These are phyloP conservation scores for Heliophila coronopifolia DNA, from an alignment of 441 rosid genomes.

Conservation along the genomic window DNA sequence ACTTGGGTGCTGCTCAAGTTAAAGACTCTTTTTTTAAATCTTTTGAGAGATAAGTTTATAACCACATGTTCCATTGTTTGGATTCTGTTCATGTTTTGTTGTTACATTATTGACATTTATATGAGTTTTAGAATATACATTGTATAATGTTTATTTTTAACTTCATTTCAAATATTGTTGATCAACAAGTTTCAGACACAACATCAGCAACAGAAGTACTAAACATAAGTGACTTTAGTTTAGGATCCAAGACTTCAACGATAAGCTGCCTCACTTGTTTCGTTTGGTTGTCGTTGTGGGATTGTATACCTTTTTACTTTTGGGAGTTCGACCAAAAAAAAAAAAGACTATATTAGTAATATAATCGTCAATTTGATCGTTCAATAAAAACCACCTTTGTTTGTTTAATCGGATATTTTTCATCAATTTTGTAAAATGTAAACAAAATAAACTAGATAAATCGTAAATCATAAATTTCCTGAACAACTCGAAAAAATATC, in stretches of 20 bases:
- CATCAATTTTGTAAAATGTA: too few species aligned
- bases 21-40: conserved; percentile 11
- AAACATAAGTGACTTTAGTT: conserved; percentile 34
- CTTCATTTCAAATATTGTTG: conserved; percentile 1
- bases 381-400: too few species aligned
- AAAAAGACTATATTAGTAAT: too few species aligned
- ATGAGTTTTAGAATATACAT: conserved; percentile 25
- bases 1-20: conserved; percentile 38
- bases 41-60: conserved; percentile 25
- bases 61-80: conserved; percentile 21
- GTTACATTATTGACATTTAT: conserved; percentile 21
- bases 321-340: too few species aligned
- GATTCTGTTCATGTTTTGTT: conserved; percentile 15
- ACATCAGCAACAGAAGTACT: background rate
- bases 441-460: too few species aligned
- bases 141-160: conserved; percentile 15
- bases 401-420: too few species aligned
- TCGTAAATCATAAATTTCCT: too few species aligned
- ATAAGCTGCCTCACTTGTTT: conserved; percentile 49
- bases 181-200: background rate
- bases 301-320: too few species aligned
- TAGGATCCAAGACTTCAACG: conserved; percentile 26
- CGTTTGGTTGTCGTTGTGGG: too few species aligned
- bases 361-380: too few species aligned
- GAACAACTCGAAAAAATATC: too few species aligned